Evolutionary conservation across 192 early-diverging fungal species (phyloP).

Genomic region (Backusella liffmaniae): DNA sequence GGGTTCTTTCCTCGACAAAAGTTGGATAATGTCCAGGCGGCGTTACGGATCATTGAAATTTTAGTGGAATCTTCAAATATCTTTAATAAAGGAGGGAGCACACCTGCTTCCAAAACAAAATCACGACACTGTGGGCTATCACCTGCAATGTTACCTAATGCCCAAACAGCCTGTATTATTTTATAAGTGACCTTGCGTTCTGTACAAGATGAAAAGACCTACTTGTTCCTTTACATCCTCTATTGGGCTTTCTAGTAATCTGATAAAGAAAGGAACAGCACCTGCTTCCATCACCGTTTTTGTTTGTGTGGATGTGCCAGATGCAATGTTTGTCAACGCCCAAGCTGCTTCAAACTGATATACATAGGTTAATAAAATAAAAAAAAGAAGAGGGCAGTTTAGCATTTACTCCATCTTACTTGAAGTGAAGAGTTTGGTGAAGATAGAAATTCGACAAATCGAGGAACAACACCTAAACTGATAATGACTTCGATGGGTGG

Average conservation of each 20-base stretch:
- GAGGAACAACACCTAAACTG: constrained; percentile 85
- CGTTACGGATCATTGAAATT: constrained; percentile 58
- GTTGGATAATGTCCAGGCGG: constrained; percentile 77
- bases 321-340: constrained; percentile 47
- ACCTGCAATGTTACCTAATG: constrained; percentile 52
- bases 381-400: background rate
- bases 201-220: background rate
- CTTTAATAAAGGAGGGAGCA: constrained; percentile 78
- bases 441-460: constrained; percentile 92
- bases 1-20: constrained; percentile 73
- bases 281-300: constrained; percentile 41
- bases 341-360: constrained; percentile 49
- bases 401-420: constrained; percentile 37
- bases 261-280: constrained; percentile 41
- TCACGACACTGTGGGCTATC: constrained; percentile 41
- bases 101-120: constrained; percentile 53
- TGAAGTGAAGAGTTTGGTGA: constrained; percentile 85
- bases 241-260: constrained; percentile 26
- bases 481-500: constrained; percentile 98
- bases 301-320: constrained; percentile 39
- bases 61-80: constrained; percentile 82
- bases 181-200: background rate
- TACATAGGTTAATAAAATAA: background rate
- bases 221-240: constrained; percentile 31
- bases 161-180: constrained; percentile 36